Conservation (phyloP, 2,329 filamentous ascomycete species). For the Neocucurbitaria cava region DNA sequence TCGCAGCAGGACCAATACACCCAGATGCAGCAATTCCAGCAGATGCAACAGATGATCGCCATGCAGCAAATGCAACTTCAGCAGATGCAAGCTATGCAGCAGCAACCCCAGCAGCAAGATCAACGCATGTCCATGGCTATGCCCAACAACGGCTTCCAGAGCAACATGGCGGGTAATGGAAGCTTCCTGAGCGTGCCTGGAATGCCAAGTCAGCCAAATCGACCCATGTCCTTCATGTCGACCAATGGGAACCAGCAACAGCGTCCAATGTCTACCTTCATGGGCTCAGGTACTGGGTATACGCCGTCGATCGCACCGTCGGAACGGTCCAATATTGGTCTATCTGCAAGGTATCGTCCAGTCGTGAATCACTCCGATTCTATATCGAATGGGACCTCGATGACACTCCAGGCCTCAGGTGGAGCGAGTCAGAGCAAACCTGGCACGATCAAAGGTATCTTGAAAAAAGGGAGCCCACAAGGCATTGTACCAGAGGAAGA, state of each 20-base stretch:
- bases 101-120: constrained; percentile 38
- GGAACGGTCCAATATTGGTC: constrained; percentile 90
- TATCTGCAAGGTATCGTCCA: constrained; percentile 88
- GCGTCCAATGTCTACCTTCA: constrained; percentile 41
- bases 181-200: constrained; percentile 34
- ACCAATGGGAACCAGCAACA: constrained; percentile 56
- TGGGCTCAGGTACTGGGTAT: constrained; percentile 62
- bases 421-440: constrained; percentile 25
- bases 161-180: constrained; percentile 29
- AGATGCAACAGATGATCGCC: constrained; percentile 45
- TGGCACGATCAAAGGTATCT: constrained; percentile 40
- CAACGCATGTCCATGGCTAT: constrained; percentile 34
- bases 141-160: constrained; percentile 26
- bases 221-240: constrained; percentile 58
- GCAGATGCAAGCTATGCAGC: constrained; percentile 44
- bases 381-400: constrained; percentile 37
- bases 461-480: constrained; percentile 35
- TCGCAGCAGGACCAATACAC: constrained; percentile 76
- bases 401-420: constrained; percentile 42
- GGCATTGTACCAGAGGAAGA: constrained; percentile 33
- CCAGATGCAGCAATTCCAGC: constrained; percentile 90
- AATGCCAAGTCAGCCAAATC: constrained; percentile 43
- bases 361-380: constrained; percentile 64
- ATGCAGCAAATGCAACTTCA: constrained; percentile 69
- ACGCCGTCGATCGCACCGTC: constrained; percentile 92